Percentiles rank a stretch among this genome's conserved stretches.
Evolutionary conservation across 306 rosid species (phyloP).

Genomic region (Ochetophila trinervis): DNA sequence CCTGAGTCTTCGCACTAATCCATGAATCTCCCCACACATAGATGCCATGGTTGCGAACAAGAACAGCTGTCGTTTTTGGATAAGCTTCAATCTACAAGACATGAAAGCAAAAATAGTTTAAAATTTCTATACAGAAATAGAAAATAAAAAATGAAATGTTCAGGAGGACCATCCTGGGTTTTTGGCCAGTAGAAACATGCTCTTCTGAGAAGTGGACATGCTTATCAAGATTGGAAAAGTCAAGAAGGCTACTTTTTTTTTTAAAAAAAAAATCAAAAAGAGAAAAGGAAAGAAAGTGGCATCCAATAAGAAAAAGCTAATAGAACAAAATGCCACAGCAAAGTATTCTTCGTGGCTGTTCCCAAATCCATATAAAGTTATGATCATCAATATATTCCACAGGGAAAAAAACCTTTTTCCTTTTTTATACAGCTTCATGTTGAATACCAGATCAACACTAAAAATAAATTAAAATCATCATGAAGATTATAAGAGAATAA

Average conservation of each 20-base stretch:
- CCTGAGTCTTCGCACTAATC: conserved; percentile 96
- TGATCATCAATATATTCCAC: neutral
- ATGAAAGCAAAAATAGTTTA: neutral
- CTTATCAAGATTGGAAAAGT: neutral
- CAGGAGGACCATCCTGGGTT: neutral
- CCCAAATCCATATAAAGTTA: neutral
- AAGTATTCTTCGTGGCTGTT: neutral
- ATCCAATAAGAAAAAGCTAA: conserved; percentile 10
- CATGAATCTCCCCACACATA: conserved; percentile 96
- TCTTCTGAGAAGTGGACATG: neutral
- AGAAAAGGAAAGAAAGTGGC: neutral
- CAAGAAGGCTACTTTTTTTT: neutral
- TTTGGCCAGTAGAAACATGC: neutral
- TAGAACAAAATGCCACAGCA: neutral
- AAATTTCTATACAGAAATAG: neutral
- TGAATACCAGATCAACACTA: neutral
- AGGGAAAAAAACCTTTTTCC: neutral
- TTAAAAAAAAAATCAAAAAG: conserved; percentile 1
- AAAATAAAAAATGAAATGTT: neutral
- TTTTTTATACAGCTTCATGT: conserved; percentile 1
- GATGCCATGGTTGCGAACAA: conserved; percentile 96
- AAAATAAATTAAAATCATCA: conserved; percentile 2
- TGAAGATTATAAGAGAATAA: conserved; percentile 2
- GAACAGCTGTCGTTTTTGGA: conserved; percentile 95
- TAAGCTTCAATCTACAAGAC: conserved; percentile 72